Percentiles rank a stretch among this genome's conserved stretches.
Conservation (phyloP, 73 alveolate species). For the Paramecium sexaurelia region DNA sequence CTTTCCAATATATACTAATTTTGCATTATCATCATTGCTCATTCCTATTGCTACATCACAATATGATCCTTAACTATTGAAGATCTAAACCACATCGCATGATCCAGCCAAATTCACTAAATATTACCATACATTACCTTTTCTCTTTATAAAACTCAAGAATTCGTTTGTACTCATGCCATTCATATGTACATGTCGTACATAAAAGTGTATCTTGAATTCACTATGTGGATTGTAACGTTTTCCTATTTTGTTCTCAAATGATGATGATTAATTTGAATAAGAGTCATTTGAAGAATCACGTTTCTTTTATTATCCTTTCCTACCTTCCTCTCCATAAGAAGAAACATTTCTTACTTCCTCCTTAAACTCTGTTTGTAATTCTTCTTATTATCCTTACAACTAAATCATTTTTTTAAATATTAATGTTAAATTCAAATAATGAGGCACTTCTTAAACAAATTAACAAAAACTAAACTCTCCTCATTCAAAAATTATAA, state of each 20-base stretch:
- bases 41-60: constrained; percentile 57
- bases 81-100: constrained; percentile 4
- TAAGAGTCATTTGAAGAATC: background rate
- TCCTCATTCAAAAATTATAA: background rate
- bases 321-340: background rate
- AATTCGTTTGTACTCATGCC: constrained; percentile 36
- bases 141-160: constrained; percentile 3
- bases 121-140: constrained; percentile 25
- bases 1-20: constrained; percentile 43
- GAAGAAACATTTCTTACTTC: background rate
- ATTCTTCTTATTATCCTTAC: background rate
- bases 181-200: constrained; percentile 31
- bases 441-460: constrained; percentile 22
- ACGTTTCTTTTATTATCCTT: background rate
- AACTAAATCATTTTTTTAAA: constrained; percentile 6
- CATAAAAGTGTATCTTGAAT: constrained; percentile 45
- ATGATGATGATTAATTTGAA: constrained; percentile 10
- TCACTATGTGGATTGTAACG: background rate
- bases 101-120: constrained; percentile 56
- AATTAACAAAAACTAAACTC: background rate
- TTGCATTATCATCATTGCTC: constrained; percentile 49
- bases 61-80: background rate
- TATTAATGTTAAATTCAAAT: constrained; percentile 31
- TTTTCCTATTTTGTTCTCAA: constrained; percentile 23
- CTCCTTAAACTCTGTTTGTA: background rate